Evolutionary conservation across 805 yeast species (phyloP), one percentile per base, ranked within the genome.

Genomic region (Tetrapisispora nanseiensis): DNA sequence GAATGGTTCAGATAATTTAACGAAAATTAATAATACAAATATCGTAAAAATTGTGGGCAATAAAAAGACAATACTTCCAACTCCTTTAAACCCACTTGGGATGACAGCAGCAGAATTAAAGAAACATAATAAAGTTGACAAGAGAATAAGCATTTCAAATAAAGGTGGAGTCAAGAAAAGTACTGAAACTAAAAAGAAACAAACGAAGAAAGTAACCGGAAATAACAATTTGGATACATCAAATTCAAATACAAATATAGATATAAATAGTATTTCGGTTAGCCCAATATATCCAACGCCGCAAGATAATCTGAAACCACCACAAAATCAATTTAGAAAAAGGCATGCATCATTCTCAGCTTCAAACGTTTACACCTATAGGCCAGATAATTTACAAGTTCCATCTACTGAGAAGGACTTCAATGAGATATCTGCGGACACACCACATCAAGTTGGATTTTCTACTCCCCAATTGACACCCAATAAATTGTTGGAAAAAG

Each of bases 381-480:
- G 55, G 10, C 40, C 43, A 22, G 35, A 34, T 30, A 26, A 33
- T 23, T 10, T 39, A 23, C 23, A 21, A 3, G 9, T 19, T 10
- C 16, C 39, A 19, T 4, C 13, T 6, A 20, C n/a, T 13, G 16
- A 30, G 9, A 2, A 16, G 18, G 4, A 35, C 33, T 41, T 6
- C 13, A 18, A 5, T n/a, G 51, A 49, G 34, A 39, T 46, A 13
- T 40, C 51, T 31, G 42, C 50, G n/a, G 61, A 54, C 42, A 45
- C 56, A 2, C 87, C 89, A 1, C 72, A 71, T 34, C 86, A 82
- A 52, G 87, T 82, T 21, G 84, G 80, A 2, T 85, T 83, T 56
- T 76, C 94, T 1, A 82, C 94, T 1, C 95, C 95, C 3, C 95
- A 86, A 58, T 54, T 78, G 35, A 54, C 69, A 11, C 79, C 82